Percentiles rank a stretch among this genome's conserved stretches.
Conservation (phyloP, 2,329 filamentous ascomycete species). For the Clarireedia sp. region DNA sequence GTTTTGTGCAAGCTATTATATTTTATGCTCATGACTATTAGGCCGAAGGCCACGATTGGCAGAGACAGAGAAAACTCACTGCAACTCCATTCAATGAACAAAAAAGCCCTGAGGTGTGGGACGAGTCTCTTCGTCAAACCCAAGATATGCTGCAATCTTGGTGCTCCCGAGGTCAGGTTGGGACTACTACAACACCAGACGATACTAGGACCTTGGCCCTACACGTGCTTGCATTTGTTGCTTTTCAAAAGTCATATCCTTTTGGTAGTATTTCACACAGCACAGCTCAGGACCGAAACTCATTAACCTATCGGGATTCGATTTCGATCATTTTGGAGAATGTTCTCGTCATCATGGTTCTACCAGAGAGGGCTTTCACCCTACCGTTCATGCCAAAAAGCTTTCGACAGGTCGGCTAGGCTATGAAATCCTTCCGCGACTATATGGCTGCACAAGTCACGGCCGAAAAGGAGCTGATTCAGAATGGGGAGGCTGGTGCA, state of each 20-base stretch:
- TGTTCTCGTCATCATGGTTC: background rate
- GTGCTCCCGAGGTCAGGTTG: background rate
- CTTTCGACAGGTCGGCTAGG: background rate
- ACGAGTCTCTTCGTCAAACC: conserved; percentile 29
- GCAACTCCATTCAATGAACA: conserved; percentile 36
- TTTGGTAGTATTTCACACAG: background rate
- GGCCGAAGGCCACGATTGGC: conserved; percentile 29
- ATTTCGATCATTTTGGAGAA: conserved; percentile 1
- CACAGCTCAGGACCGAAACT: background rate
- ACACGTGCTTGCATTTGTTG: conserved; percentile 13
- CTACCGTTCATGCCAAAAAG: background rate
- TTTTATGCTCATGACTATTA: background rate
- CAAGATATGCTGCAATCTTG: conserved; percentile 4
- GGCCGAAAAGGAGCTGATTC: background rate
- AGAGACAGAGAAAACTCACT: conserved; percentile 36
- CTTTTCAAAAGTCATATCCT: conserved; percentile 3
- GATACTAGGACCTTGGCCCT: background rate
- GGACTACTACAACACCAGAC: background rate
- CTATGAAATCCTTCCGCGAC: background rate
- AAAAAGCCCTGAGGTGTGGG: conserved; percentile 34
- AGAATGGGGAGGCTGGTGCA: background rate
- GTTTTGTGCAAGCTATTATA: background rate
- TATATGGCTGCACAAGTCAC: background rate
- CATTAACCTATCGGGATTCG: conserved; percentile 3
- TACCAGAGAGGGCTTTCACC: background rate